Conservation (phyloP, 495 filamentous ascomycete genomes). For the Penicillium crystallinum region DNA sequence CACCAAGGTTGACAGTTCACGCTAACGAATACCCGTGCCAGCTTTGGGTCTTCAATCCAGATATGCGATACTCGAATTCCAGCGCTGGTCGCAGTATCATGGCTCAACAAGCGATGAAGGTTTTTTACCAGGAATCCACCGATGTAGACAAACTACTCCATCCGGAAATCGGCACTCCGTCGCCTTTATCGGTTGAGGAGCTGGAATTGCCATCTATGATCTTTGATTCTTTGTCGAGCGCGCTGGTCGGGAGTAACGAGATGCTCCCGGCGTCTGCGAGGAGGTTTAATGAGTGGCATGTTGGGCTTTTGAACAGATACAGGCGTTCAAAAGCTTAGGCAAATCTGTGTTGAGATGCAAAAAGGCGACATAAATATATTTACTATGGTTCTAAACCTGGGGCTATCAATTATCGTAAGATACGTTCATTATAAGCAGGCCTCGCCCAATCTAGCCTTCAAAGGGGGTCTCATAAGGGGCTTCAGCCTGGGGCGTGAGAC, state of each 20-base stretch:
- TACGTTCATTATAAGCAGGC: too few species aligned
- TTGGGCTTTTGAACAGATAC: constrained; percentile 55
- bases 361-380: too few species aligned
- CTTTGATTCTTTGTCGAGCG: constrained; percentile 36
- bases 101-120: constrained; percentile 56
- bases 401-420: too few species aligned
- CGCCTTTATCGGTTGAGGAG: constrained; percentile 57
- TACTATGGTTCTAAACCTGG: too few species aligned
- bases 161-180: constrained; percentile 36
- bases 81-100: constrained; percentile 25
- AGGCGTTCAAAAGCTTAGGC: constrained; percentile 6
- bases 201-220: constrained; percentile 51
- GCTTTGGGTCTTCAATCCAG: constrained; percentile 68
- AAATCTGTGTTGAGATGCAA: too few species aligned
- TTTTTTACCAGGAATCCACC: constrained; percentile 52
- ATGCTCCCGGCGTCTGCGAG: constrained; percentile 53
- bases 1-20: too few species aligned
- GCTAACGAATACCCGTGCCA: constrained; percentile 31
- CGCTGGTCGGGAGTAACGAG: constrained; percentile 45
- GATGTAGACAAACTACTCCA: constrained; percentile 53
- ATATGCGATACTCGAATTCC: constrained; percentile 58
- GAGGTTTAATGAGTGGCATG: constrained; percentile 58
- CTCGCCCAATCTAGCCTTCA: constrained; percentile 34
- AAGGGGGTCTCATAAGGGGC: constrained; percentile 57
- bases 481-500: constrained; percentile 84